Base-by-base conservation (phyloP, 73 alveolate genomes). In the Paramecium pentaurelia region DNA sequence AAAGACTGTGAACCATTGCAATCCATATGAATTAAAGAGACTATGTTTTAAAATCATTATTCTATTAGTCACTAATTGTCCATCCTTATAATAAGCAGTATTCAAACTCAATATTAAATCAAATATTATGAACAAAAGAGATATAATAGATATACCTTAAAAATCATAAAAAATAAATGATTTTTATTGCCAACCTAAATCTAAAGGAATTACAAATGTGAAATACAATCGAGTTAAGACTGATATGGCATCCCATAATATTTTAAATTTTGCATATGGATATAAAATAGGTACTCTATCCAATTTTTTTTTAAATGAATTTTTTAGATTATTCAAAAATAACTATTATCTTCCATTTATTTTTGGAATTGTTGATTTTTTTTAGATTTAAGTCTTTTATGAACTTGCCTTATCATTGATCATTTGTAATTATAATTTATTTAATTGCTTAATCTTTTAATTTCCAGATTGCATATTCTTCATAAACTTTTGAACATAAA, bases 51-150 rank as follows among this genome's bases (percentile, higher is more conserved):
- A 14, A 20, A 80, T 80, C 58, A 14, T 44, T 8, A 42, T 40
- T 80, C 91, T 80, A 45, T 47, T 45, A 28, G 77, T 80, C 16
- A 80, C 91, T 47, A 80, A 10, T 36, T 45, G 27, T 47, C 91
- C 91, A 80, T 44, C 47, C 54, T 80, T 44, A 47, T 80, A 80
- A 49, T 45, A 45, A 2, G 91, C 71, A 2, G 71, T 80, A 22
- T 80, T 80, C 6, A 80, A 27, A 25, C 77, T 44, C n/a, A 80
- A 18, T 2, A 80, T 32, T 12, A 80, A 27, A 80, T 80, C 91
- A 80, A 42, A 80, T 12, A 80, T 80, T 37, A 80, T 25, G 16
- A 80, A 18, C 11, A 80, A 51, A 42, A 80, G 71, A 8, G 58
- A 18, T n/a, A 80, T 7, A 20, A 80, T 44, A 3, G 91, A 25